Base-by-base conservation (phyloP, 2,329 filamentous ascomycete species). In the Microascus cirrosus region DNA sequence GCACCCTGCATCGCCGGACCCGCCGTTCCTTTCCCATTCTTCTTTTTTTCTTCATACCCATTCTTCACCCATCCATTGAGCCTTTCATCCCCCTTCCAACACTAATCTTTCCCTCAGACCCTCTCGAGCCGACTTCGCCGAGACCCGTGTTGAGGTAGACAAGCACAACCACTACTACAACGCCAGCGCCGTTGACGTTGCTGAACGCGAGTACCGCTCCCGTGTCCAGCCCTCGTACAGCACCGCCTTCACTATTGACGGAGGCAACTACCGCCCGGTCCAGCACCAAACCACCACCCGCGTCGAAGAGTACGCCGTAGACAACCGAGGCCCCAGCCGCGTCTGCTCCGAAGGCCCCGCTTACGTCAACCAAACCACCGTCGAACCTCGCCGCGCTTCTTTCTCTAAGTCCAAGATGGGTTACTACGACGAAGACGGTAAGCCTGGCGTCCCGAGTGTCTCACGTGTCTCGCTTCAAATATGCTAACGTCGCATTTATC, bases 81-180 rank as follows among this genome's bases (percentile, higher is more conserved):
- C 55, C 57, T 53, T 55, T 62, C 61, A 56, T 64, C 60, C 56
- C 53, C 51, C 55, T 34, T 58, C 60, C 55, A 60, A 60, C 63
- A 71, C 69, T 66, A 66, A 69, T 65, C 63, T 66, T 22, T 58
- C 22, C 48, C n/a, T 36, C 34, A 62, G 58, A 68, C 73, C 67
- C 67, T 58, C 56, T 34, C 65, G 64, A 63, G 67, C 67, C 63
- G 66, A 75, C 67, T 84, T 83, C 76, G 75, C 79, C 67, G 82
- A 86, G 71, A 79, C 82, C 71, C 82, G 83, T 70, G 74, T 89
- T 72, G 82, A 89, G 74, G 76, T 85, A 69, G 79, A 88, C 71
- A 67, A 66, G 63, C 77, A 77, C 63, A 71, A 73, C 65, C 45
- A 50, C 67, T 70, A 73, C 62, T 73, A 73, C 68, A 70, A 76